These are phyloP conservation scores for Stenogyne calaminthoides DNA, from an alignment of 305 asterid genomes.

Conservation along the genomic window DNA sequence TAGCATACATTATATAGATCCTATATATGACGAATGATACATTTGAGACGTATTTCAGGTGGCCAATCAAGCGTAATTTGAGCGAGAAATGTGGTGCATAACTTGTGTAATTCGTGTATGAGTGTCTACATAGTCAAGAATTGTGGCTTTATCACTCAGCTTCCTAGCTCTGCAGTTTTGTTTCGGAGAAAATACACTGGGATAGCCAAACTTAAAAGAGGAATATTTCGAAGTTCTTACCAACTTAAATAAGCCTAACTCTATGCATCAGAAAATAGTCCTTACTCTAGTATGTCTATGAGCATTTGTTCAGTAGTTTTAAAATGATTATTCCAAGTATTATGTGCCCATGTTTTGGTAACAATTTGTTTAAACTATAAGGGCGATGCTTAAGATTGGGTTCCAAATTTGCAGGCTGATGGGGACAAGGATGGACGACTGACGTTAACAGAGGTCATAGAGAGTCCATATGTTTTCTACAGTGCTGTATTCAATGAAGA, in stretches of 20 bases:
- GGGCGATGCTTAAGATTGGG: constrained; percentile 6
- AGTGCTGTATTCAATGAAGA: constrained; percentile 77
- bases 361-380: background rate
- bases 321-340: background rate
- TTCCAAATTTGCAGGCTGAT: constrained; percentile 72
- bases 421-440: constrained; percentile 78
- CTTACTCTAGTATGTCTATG: background rate
- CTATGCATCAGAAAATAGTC: background rate
- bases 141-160: constrained; percentile 2
- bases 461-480: constrained; percentile 86
- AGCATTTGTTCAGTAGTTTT: background rate
- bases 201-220: background rate
- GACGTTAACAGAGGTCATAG: constrained; percentile 79
- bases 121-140: background rate
- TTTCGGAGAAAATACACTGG: no score
- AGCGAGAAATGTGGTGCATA: background rate
- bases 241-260: background rate
- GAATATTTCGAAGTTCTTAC: background rate
- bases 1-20: background rate
- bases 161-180: background rate
- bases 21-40: background rate
- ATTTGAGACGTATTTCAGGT: constrained; percentile 13
- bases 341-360: background rate
- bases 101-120: background rate
- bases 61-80: background rate